Evolutionary conservation across 495 filamentous ascomycete genomes (phyloP), one percentile per base, ranked within the genome.

Genomic region (Xylaria acuta): DNA sequence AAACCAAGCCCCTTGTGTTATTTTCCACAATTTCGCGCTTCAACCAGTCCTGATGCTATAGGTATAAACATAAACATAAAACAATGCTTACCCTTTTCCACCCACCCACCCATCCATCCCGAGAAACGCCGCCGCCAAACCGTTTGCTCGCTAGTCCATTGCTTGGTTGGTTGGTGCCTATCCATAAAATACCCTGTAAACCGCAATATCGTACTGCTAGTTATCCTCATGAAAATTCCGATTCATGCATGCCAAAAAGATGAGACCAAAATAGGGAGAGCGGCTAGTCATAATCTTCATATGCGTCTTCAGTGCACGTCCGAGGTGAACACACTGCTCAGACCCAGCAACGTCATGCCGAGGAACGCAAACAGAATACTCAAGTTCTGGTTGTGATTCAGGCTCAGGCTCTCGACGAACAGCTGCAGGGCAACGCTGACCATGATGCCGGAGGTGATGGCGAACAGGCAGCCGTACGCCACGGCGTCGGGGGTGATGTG

Each of bases 381-480:
- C 79, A 98, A 80, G 59, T 88, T 88, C 67, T 90, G 86, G 72
- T 91, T 91, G 81, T 98, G 96, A 54, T 92, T 93, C 75, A 97
- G 78, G 38, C 88, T 90, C 75, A 97, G 80, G 49, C 92, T 92
- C 83, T 99, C 94, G 16, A 90, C 90, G 78, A 97, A 97, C 2
- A 99, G 84, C 82, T 96, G 92, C 77, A 99, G 80, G 7, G 91
- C 94, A 38, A 99, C 96, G 69, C 90, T 94, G 38, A 92, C 90
- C 96, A 99, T 98, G 70, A 99, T 95, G 1, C 96, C 96, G 0
- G 95, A 92, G 0, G 94, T 97, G 25, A 90, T 86, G 25, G 95
- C 93, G 80, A 99, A 98, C 83, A 98, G 90, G 51, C 89, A 88
- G 3, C 93, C 96, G 79, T 99, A 98, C 0, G 93, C 91, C 8